Conservation (phyloP, 305 asterid species). For the Galium porrigens region DNA sequence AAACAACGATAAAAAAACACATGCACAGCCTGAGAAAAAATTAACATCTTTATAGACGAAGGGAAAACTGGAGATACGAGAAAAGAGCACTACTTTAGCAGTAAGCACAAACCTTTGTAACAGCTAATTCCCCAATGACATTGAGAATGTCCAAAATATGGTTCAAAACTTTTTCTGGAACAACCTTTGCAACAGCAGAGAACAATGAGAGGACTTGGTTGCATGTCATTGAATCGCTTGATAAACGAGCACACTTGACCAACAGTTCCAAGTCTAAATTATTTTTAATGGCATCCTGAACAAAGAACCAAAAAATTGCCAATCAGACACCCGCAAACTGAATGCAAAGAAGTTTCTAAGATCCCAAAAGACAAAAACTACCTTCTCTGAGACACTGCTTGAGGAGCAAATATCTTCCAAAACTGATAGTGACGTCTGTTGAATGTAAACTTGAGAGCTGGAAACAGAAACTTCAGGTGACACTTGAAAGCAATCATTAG, state of each 20-base stretch:
- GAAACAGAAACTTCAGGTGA: constrained; percentile 34
- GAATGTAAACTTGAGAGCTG: constrained; percentile 36
- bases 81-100: neutral
- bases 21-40: neutral
- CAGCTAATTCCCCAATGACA: constrained; percentile 56
- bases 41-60: neutral
- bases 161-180: constrained; percentile 62
- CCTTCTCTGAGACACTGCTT: constrained; percentile 33
- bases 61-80: neutral
- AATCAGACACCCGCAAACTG: constrained; percentile 22
- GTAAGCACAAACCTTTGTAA: constrained; percentile 47
- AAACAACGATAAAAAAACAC: neutral
- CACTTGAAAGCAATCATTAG: constrained; percentile 19
- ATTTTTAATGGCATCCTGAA: constrained; percentile 33
- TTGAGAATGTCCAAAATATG: constrained; percentile 53
- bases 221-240: constrained; percentile 48
- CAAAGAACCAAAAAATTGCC: constrained; percentile 11
- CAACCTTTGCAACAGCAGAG: constrained; percentile 50
- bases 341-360: neutral
- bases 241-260: constrained; percentile 53
- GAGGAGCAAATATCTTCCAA: constrained; percentile 67
- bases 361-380: constrained; percentile 9
- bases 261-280: constrained; percentile 46
- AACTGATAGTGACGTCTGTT: constrained; percentile 51
- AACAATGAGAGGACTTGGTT: constrained; percentile 68